phyloP scores from a whole-genome alignment of 139 green algal genomes.

The Pseudopediastrum boryanum region DNA sequence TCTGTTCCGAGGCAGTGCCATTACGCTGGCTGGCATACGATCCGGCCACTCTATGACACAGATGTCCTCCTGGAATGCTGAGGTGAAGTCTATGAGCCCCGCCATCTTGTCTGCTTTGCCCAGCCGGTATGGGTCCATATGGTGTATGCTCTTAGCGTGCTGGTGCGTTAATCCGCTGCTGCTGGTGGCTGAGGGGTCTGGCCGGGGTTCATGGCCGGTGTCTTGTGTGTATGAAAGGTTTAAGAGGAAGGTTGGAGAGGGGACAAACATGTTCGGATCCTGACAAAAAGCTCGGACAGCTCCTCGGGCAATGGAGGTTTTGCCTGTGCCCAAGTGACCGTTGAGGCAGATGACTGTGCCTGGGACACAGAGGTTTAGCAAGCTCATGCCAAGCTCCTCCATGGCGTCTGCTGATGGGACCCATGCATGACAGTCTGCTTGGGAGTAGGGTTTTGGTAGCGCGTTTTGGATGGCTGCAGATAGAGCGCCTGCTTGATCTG shows the following conservation, averaged over 20 bases:
- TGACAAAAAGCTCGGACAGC: slow-evolving; percentile 46
- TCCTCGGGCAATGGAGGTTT: slow-evolving; percentile 51
- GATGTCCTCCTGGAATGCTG: slow-evolving; percentile 45
- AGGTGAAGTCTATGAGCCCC: slow-evolving; percentile 53
- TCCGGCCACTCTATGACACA: slow-evolving; percentile 64
- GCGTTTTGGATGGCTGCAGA: slow-evolving; percentile 44
- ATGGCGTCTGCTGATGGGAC: slow-evolving; percentile 32
- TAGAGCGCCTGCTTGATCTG: slow-evolving; percentile 32
- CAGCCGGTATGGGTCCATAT: slow-evolving; percentile 64
- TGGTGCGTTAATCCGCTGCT: background rate
- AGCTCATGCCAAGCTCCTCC: slow-evolving; percentile 45
- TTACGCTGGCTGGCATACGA: slow-evolving; percentile 49
- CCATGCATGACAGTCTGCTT: slow-evolving; percentile 31
- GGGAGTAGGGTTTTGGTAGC: slow-evolving; percentile 25
- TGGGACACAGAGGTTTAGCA: slow-evolving; percentile 25
- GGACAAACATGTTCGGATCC: slow-evolving; percentile 47
- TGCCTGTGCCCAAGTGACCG: slow-evolving; percentile 56
- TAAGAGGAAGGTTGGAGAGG: slow-evolving; percentile 61
- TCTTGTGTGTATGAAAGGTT: slow-evolving; percentile 53
- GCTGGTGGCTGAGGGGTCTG: background rate
- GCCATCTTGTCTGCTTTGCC: slow-evolving; percentile 55
- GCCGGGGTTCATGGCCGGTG: slow-evolving; percentile 25
- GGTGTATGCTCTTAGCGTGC: slow-evolving; percentile 42
- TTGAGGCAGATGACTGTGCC: slow-evolving; percentile 49
- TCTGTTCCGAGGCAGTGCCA: slow-evolving; percentile 13